A percentile compares a stretch with the other conserved stretches of the same genome.
Conservation (phyloP, 768 basidiomycete species). For the Leccinum olivaceopallidum region DNA sequence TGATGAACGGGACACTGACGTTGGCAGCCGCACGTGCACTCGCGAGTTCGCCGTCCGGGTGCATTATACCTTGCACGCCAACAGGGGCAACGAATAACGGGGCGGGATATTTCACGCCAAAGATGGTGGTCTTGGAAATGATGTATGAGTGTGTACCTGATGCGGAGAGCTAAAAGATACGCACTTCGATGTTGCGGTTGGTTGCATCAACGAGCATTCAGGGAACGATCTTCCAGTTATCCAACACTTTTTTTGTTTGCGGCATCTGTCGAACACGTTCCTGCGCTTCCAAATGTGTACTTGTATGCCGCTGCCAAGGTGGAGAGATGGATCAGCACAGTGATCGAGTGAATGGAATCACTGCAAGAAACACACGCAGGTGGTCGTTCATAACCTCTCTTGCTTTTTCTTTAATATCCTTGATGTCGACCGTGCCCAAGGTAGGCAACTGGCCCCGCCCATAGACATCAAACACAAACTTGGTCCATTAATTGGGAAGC, state of each 20-base stretch:
- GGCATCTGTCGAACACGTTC: slow-evolving; percentile 62
- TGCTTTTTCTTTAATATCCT: slow-evolving; percentile 65
- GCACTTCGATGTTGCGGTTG: slow-evolving; percentile 58
- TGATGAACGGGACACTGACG: slow-evolving; percentile 65
- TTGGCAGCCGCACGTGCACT: slow-evolving; percentile 63
- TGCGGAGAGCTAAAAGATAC: slow-evolving; percentile 6
- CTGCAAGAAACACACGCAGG: slow-evolving; percentile 40
- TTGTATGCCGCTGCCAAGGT: slow-evolving; percentile 56
- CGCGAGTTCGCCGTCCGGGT: slow-evolving; percentile 70
- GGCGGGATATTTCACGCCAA: slow-evolving; percentile 60
- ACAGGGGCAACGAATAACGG: slow-evolving; percentile 74
- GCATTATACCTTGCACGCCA: slow-evolving; percentile 76
- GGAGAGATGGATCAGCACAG: neutral
- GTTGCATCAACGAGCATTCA: slow-evolving; percentile 71
- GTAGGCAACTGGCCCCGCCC: slow-evolving; percentile 16
- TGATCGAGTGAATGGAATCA: neutral
- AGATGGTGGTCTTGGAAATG: slow-evolving; percentile 57
- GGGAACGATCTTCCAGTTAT: slow-evolving; percentile 73
- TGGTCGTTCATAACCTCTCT: slow-evolving; percentile 60
- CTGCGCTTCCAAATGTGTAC: slow-evolving; percentile 79
- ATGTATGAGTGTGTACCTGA: neutral
- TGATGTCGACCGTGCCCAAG: slow-evolving; percentile 60
- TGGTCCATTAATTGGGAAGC: slow-evolving; percentile 27
- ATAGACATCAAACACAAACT: slow-evolving; percentile 28
- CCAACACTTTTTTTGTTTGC: slow-evolving; percentile 64